Percentiles rank a stretch among this genome's conserved stretches.
phyloP scores from a whole-genome alignment of 2,329 filamentous ascomycete genomes.

The Pseudogymnoascus sp. region DNA sequence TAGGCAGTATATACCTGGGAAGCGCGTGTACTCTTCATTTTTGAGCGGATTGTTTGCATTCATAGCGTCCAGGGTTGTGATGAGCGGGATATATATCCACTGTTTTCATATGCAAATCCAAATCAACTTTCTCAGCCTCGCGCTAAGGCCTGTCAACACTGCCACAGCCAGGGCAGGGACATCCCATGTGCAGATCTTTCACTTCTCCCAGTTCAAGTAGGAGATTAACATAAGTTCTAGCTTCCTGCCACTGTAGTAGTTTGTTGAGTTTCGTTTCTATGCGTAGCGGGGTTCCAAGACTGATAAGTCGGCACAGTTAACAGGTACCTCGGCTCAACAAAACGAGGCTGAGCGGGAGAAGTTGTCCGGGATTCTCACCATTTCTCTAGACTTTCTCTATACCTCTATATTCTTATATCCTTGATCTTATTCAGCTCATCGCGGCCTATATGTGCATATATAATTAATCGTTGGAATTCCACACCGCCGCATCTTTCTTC shows the following conservation, averaged over 20 bases:
- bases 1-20: not conserved
- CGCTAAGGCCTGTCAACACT: not conserved
- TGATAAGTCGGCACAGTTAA: not conserved
- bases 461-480: not conserved
- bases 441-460: not conserved
- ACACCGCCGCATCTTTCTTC: not conserved
- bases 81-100: not conserved
- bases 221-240: not conserved
- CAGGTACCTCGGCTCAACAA: not conserved
- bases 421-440: not conserved
- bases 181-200: not conserved
- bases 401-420: not conserved
- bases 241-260: not conserved
- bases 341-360: not conserved
- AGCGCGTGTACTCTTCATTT: constrained; percentile 7
- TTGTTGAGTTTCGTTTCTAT: not conserved
- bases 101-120: constrained; percentile 5
- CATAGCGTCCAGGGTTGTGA: not conserved
- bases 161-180: not conserved
- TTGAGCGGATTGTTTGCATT: constrained; percentile 5
- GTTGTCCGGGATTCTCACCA: not conserved
- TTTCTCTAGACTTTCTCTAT: not conserved
- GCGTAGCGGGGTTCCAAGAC: not conserved
- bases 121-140: not conserved
- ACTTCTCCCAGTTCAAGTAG: not conserved